Evolutionary conservation across 192 early-diverging fungal species (phyloP).

Genomic region (Podila epigama): DNA sequence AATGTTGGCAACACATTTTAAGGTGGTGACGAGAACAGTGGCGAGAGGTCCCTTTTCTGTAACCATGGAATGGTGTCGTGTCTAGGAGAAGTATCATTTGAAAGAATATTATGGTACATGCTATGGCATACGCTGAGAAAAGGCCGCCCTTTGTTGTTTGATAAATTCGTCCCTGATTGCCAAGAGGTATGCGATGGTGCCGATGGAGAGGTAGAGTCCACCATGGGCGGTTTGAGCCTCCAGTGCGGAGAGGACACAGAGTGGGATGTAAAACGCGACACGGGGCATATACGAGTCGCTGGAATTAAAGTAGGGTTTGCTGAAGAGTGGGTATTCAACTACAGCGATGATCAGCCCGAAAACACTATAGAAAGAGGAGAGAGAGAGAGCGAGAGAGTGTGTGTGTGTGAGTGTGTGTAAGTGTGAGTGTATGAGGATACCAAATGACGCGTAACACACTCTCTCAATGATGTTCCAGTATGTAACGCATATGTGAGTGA

Average conservation of each 20-base stretch:
- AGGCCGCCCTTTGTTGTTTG: conserved; percentile 15
- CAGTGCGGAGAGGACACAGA: conserved; percentile 20
- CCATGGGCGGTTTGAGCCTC: conserved; percentile 42
- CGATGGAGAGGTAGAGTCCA: conserved; percentile 36
- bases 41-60: too few species aligned
- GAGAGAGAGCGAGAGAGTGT: not conserved
- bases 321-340: conserved; percentile 34
- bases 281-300: conserved; percentile 21
- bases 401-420: too few species aligned
- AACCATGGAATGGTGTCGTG: too few species aligned
- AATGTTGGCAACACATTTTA: too few species aligned
- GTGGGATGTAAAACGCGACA: conserved; percentile 32
- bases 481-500: not conserved
- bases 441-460: too few species aligned
- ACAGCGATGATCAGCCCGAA: conserved; percentile 18
- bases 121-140: conserved; percentile 17
- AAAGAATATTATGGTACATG: not conserved
- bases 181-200: conserved; percentile 27
- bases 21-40: too few species aligned
- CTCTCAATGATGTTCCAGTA: not conserved
- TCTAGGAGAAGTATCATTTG: too few species aligned
- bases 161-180: conserved; percentile 34
- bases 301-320: conserved; percentile 22
- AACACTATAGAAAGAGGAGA: conserved; percentile 5
- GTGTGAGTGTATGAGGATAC: too few species aligned